Evolutionary conservation across 129 eudicot genomes (phyloP).

Genomic region (Chrysanthemum makinoi): DNA sequence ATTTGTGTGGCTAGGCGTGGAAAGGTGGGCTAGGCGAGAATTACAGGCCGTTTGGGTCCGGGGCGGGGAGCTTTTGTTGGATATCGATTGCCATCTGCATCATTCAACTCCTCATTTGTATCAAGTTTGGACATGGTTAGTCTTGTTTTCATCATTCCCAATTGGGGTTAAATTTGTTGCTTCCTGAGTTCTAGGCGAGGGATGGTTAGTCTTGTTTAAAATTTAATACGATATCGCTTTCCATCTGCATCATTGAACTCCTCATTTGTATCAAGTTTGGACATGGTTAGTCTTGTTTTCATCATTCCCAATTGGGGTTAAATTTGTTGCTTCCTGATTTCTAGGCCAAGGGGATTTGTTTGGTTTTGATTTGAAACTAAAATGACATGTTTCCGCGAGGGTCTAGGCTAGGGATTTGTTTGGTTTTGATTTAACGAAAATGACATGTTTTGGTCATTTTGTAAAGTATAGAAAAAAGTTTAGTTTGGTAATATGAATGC

Average conservation of each 20-base stretch:
- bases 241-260: constrained; percentile 95
- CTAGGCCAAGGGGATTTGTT: too few species aligned
- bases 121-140: constrained; percentile 95
- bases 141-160: constrained; percentile 9
- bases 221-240: constrained; percentile 43
- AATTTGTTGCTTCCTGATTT: background rate
- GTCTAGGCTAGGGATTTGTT: too few species aligned
- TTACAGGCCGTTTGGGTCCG: too few species aligned
- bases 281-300: constrained; percentile 57
- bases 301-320: constrained; percentile 8
- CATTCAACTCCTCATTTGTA: constrained; percentile 88
- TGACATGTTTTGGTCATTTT: too few species aligned
- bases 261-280: constrained; percentile 95
- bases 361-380: too few species aligned
- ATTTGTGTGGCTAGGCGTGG: too few species aligned
- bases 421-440: too few species aligned
- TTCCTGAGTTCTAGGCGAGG: background rate
- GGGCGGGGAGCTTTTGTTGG: constrained; percentile 91
- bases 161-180: constrained; percentile 11
- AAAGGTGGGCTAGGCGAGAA: too few species aligned
- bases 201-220: too few species aligned
- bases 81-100: constrained; percentile 96
- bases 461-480: too few species aligned
- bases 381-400: too few species aligned
- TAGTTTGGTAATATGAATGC: too few species aligned